A percentile compares a stretch with the other conserved stretches of the same genome.
Conservation (phyloP, 2,329 filamentous ascomycete species). For the Emydomyces testavorans region DNA sequence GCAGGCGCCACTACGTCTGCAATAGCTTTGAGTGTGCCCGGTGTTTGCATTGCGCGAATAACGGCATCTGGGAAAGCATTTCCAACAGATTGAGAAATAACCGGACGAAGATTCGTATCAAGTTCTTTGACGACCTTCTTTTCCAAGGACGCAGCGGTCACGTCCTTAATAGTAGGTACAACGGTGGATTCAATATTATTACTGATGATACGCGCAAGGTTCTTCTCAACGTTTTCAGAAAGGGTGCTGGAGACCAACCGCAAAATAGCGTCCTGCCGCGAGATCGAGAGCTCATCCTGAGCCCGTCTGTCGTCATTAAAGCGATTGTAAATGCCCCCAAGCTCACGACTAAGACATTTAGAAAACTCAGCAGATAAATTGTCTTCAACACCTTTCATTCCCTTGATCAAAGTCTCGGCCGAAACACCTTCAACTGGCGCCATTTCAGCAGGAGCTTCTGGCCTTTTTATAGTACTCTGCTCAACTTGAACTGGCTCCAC, state of each 20-base stretch:
- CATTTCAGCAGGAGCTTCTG: neutral
- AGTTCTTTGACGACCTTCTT: conserved; percentile 61
- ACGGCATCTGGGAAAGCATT: conserved; percentile 56
- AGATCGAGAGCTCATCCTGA: conserved; percentile 49
- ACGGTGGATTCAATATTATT: conserved; percentile 64
- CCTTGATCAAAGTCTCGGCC: conserved; percentile 45
- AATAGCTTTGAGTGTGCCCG: conserved; percentile 60
- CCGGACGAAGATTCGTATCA: conserved; percentile 52
- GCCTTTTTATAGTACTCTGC: neutral
- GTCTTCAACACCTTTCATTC: conserved; percentile 46
- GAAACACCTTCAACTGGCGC: neutral
- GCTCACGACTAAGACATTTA: conserved; percentile 38
- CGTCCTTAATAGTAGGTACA: conserved; percentile 59
- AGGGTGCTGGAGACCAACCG: conserved; percentile 57
- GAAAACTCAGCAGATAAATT: conserved; percentile 40
- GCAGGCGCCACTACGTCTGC: conserved; percentile 59
- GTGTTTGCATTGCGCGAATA: conserved; percentile 57
- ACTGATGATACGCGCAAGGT: conserved; percentile 63
- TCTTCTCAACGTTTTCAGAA: conserved; percentile 61
- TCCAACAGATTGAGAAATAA: conserved; percentile 62
- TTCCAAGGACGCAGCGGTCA: conserved; percentile 56
- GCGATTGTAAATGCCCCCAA: conserved; percentile 47
- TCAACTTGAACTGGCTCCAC: neutral
- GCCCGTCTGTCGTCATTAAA: conserved; percentile 59
- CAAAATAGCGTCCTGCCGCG: conserved; percentile 59